Evolutionary conservation across 169 alveolate genomes (phyloP).

Genomic region (Plasmodium adleri): DNA sequence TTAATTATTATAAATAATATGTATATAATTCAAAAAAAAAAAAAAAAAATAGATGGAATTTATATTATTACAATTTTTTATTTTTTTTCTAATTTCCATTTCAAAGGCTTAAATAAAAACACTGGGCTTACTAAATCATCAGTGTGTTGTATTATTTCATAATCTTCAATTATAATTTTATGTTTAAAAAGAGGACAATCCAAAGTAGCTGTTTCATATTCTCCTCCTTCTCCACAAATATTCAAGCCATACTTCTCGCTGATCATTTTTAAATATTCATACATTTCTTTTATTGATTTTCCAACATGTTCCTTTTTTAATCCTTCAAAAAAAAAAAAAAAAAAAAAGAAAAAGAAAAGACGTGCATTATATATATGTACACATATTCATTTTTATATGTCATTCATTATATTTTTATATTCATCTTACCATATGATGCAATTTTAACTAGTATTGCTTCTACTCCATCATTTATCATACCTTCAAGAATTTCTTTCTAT

Average conservation of each 20-base stretch:
- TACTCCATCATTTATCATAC: conserved; percentile 93
- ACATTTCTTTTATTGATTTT: conserved; percentile 85
- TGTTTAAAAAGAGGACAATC: conserved; percentile 92
- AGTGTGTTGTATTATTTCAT: conserved; percentile 71
- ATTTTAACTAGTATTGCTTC: conserved; percentile 93
- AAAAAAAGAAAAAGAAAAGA: conserved; percentile 10
- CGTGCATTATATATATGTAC: not conserved
- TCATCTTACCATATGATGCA: conserved; percentile 85
- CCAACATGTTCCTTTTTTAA: conserved; percentile 93
- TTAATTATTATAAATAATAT: too few relatives aligned
- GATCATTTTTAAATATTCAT: conserved; percentile 79
- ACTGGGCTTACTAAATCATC: conserved; percentile 62
- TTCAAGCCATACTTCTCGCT: conserved; percentile 93
- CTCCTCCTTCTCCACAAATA: conserved; percentile 99
- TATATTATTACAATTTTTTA: not conserved
- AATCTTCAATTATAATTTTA: conserved; percentile 78
- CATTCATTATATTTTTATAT: not conserved
- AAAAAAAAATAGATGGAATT: not conserved
- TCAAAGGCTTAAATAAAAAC: conserved; percentile 66
- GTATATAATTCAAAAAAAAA: conserved; percentile 3
- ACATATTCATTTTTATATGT: not conserved
- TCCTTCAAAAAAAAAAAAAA: conserved; percentile 86
- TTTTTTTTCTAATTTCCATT: conserved; percentile 58
- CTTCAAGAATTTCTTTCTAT: conserved; percentile 90
- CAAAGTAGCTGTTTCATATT: conserved; percentile 96